These are phyloP conservation scores for Nakazawaea wickerhamii DNA, from an alignment of 805 yeast genomes.

Conservation along the genomic window DNA sequence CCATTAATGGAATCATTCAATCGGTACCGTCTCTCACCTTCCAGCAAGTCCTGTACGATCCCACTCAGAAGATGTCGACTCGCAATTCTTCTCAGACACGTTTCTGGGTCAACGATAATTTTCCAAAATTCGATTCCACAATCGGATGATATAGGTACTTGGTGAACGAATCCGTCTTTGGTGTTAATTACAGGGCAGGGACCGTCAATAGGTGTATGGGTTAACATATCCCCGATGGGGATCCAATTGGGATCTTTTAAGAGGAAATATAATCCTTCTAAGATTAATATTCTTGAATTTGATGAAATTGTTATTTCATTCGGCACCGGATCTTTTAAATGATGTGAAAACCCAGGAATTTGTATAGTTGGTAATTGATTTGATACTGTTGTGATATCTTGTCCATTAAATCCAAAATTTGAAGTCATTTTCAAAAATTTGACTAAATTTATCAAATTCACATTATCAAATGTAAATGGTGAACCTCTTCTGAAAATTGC, in stretches of 20 bases:
- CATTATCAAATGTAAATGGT: conserved; percentile 77
- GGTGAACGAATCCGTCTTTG: background rate
- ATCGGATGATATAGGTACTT: background rate
- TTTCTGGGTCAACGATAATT: conserved; percentile 38
- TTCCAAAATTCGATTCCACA: conserved; percentile 41
- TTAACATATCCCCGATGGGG: conserved; percentile 33
- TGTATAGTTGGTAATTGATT: conserved; percentile 21
- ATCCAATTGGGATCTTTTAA: conserved; percentile 58
- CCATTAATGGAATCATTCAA: conserved; percentile 67
- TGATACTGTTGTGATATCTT: conserved; percentile 4
- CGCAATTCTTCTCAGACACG: conserved; percentile 55
- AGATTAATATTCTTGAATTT: conserved; percentile 47
- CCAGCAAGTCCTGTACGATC: conserved; percentile 37
- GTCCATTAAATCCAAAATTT: background rate
- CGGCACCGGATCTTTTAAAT: conserved; percentile 63
- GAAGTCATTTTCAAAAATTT: conserved; percentile 25
- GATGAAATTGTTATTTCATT: conserved; percentile 43
- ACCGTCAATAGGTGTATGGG: conserved; percentile 6
- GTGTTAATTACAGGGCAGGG: background rate
- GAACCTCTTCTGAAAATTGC: conserved; percentile 75
- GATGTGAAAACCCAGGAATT: conserved; percentile 75
- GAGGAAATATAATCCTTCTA: conserved; percentile 75
- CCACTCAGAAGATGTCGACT: conserved; percentile 62
- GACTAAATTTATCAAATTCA: conserved; percentile 33
- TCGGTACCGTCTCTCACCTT: conserved; percentile 47